A percentile compares a stretch with the other conserved stretches of the same genome.
These are phyloP conservation scores for Trametes elegans DNA, from an alignment of 768 basidiomycete genomes.

Conservation along the genomic window DNA sequence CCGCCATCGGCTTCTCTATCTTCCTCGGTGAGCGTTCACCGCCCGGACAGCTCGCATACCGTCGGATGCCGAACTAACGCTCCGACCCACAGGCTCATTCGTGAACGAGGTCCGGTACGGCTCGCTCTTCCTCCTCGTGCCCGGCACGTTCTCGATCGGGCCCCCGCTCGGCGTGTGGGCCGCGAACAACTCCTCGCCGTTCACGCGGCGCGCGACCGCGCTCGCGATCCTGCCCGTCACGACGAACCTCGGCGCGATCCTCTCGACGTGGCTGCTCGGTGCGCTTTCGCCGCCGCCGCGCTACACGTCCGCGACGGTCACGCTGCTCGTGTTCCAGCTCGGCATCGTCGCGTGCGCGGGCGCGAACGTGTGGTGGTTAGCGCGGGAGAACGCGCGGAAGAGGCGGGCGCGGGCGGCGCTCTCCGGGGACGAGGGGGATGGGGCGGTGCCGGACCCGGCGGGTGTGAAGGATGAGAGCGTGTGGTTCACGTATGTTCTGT, in stretches of 20 bases:
- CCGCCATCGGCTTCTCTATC: slow-evolving; percentile 50
- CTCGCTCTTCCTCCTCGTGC: slow-evolving; percentile 53
- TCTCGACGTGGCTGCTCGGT: slow-evolving; percentile 60
- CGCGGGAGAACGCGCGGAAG: slow-evolving; percentile 4
- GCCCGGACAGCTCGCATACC: neutral
- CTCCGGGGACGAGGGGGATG: neutral
- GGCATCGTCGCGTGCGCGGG: slow-evolving; percentile 27
- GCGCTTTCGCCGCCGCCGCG: slow-evolving; percentile 45
- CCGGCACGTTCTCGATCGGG: slow-evolving; percentile 51
- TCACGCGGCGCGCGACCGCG: slow-evolving; percentile 54
- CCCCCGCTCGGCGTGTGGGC: slow-evolving; percentile 57
- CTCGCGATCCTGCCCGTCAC: slow-evolving; percentile 57
- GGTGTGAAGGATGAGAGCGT: slow-evolving; percentile 4
- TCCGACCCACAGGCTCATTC: slow-evolving; percentile 27
- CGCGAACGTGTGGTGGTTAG: neutral
- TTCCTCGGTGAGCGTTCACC: slow-evolving; percentile 43
- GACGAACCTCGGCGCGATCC: slow-evolving; percentile 59
- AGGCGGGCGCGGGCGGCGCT: neutral
- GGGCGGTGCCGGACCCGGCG: no score
- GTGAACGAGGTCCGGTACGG: slow-evolving; percentile 46
- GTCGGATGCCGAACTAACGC: no score
- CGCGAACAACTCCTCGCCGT: slow-evolving; percentile 59
- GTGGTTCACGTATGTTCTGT: no score
- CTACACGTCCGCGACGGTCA: slow-evolving; percentile 47
- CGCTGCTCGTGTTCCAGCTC: slow-evolving; percentile 36